These are phyloP conservation scores for Geotrichum carabidarum DNA, from an alignment of 1,139 yeast species.

Conservation along the genomic window DNA sequence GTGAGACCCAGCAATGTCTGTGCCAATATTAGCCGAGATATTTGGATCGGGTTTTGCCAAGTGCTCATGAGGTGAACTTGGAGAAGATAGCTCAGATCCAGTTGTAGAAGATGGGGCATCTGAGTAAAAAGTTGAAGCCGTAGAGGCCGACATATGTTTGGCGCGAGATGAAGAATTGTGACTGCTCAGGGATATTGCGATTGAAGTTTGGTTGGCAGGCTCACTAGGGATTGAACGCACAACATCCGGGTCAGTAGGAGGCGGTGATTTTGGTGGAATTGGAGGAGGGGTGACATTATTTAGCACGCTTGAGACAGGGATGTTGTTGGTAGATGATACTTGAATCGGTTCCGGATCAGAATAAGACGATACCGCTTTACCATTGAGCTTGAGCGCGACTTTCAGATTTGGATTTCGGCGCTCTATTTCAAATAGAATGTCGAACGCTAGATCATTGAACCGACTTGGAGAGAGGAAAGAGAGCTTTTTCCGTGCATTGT, in stretches of 20 bases:
- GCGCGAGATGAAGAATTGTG: background rate
- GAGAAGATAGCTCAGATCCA: background rate
- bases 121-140: constrained; percentile 5
- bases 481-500: constrained; percentile 90
- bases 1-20: background rate
- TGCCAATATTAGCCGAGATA: background rate
- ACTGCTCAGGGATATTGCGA: background rate
- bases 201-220: background rate
- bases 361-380: background rate
- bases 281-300: background rate
- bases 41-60: background rate
- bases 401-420: constrained; percentile 44
- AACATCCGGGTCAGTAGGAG: background rate
- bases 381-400: background rate
- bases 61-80: background rate
- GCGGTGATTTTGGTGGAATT: background rate
- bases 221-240: too few relatives aligned
- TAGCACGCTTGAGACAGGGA: background rate
- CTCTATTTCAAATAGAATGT: constrained; percentile 80
- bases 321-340: background rate
- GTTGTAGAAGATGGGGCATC: constrained; percentile 2
- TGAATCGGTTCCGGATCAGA: background rate
- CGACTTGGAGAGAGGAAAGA: constrained; percentile 77
- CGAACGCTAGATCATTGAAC: constrained; percentile 86
- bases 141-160: constrained; percentile 5